Base-by-base conservation (phyloP, 2,329 filamentous ascomycete species). In the Xylaria sp. region DNA sequence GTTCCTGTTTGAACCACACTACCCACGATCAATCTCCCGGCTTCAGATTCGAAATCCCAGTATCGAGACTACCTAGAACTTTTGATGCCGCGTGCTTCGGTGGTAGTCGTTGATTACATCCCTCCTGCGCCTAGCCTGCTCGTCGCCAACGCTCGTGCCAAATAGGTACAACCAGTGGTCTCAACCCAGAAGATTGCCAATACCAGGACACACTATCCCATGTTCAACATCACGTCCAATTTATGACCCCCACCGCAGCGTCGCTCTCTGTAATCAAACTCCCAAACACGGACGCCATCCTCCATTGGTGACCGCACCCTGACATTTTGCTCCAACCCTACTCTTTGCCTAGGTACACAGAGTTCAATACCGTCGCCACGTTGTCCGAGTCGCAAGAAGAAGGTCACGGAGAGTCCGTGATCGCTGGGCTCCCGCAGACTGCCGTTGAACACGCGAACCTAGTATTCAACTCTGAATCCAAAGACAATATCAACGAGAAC, bases 311-410 rank as follows among this genome's bases (percentile, higher is more conserved):
- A 64, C 56, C 59, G 37, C 49, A 60, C 62, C 50, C 64, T 51
- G 51, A 59, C 40, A 15, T 17, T 43, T 40, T 61, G 45, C 43
- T 55, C 59, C 49, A 56, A 58, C 57, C 38, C 37, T 58, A 43
- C 19, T 49, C 33, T 40, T 53, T 49, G 43, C 19, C 19, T 47
- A 7, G 49, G 49, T 55, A 19, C 45, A 50, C 53, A 37, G 25
- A 40, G 25, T 45, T 31, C 38, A 19, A 33, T 54, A 57, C 71
- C 71, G 71, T 75, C 77, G 75, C 75, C 81, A 84, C 78, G 78
- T 80, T 83, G 82, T 83, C 80, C 74, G 75, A 77, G 69, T 75
- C 73, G 72, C 78, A 76, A 74, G 77, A 80, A 69, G 70, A 76
- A 71, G 78, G 74, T 74, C 75, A 78, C 76, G 79, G 79, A 77